Percentiles rank a stretch among this genome's conserved stretches.
These are phyloP conservation scores for Cymbopogon citratus DNA, from an alignment of 176 grass and related monocot genomes.

Conservation along the genomic window DNA sequence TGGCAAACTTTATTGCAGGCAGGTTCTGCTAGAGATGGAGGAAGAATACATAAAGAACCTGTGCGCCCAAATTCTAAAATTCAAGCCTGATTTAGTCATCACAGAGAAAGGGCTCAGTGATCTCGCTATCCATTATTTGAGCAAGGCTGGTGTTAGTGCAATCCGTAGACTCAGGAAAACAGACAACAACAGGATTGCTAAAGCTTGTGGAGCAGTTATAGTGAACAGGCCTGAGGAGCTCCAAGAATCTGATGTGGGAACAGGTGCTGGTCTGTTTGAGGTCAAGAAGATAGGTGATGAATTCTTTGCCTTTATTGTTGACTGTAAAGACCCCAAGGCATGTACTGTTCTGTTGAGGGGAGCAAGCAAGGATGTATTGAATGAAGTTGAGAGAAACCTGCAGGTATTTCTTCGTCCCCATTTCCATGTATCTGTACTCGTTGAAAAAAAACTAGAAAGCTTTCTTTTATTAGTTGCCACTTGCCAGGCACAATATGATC, in stretches of 20 bases:
- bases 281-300: constrained; percentile 98
- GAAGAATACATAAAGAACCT: constrained; percentile 96
- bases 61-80: constrained; percentile 84
- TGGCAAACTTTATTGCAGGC: constrained; percentile 38
- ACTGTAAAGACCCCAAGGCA: constrained; percentile 98
- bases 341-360: constrained; percentile 96
- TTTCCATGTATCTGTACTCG: not conserved
- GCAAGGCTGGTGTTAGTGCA: constrained; percentile 94
- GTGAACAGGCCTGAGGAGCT: constrained; percentile 97
- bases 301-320: constrained; percentile 84
- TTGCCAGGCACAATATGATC: not conserved
- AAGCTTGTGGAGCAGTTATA: constrained; percentile 90
- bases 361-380: constrained; percentile 94
- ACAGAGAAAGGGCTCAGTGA: constrained; percentile 97
- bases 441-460: not conserved
- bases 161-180: constrained; percentile 88
- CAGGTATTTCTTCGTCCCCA: constrained; percentile 45
- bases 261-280: constrained; percentile 83
- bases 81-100: constrained; percentile 90
- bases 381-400: constrained; percentile 94
- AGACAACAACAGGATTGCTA: constrained; percentile 95
- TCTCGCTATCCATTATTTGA: constrained; percentile 87
- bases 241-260: constrained; percentile 97
- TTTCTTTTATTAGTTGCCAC: not conserved
- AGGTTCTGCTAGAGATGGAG: constrained; percentile 93